phyloP scores from a whole-genome alignment of 2,329 filamentous ascomycete genomes.

The Periconia sp. region DNA sequence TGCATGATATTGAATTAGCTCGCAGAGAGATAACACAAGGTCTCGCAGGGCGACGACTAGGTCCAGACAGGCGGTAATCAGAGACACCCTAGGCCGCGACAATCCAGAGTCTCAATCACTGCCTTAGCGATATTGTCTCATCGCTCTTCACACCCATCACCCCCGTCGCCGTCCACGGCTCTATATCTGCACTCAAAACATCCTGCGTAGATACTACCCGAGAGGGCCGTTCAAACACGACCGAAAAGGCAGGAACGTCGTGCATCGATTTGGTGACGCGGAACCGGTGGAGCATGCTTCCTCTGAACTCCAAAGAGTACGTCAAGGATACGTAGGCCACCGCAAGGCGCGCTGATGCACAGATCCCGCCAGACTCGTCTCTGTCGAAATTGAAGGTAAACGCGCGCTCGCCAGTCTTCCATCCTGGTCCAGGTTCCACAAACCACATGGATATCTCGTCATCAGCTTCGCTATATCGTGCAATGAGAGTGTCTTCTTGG shows the following conservation, averaged over 20 bases:
- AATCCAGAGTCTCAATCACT: too few species aligned
- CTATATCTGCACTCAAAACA: too few species aligned
- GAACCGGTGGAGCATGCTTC: slow-evolving; percentile 3
- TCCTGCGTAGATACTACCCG: too few species aligned
- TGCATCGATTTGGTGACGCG: not conserved
- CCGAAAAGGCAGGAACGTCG: not conserved
- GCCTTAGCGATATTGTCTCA: too few species aligned
- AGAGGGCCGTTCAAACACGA: not conserved
- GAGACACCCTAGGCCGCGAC: too few species aligned
- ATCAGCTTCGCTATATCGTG: slow-evolving; percentile 4
- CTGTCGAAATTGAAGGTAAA: not conserved
- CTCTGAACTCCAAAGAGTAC: slow-evolving; percentile 2
- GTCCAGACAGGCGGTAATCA: too few species aligned
- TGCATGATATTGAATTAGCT: too few species aligned
- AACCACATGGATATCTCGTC: slow-evolving; percentile 6
- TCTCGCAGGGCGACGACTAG: too few species aligned
- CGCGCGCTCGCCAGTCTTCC: not conserved
- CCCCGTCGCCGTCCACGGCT: too few species aligned
- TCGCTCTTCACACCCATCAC: too few species aligned
- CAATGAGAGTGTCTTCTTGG: not conserved
- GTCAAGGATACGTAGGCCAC: not conserved
- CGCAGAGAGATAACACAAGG: too few species aligned
- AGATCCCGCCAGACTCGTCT: not conserved
- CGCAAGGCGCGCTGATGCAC: not conserved
- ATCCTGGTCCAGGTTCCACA: not conserved